phyloP scores from a whole-genome alignment of 352 stramenopile species.

The Phytophthora ohioensis region DNA sequence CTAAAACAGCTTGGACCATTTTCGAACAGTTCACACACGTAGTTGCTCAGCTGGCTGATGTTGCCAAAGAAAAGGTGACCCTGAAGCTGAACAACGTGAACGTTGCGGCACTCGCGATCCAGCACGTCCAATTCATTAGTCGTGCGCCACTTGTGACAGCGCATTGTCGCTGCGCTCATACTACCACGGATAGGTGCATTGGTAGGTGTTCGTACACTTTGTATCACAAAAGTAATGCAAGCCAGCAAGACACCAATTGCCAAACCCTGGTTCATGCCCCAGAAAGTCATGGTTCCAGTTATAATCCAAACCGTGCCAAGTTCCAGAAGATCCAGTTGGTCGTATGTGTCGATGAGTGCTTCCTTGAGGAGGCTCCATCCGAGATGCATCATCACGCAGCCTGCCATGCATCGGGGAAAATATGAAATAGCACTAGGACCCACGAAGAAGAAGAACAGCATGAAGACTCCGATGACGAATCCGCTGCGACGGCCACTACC shows the following conservation, averaged over 20 bases:
- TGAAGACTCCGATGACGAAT: conserved; percentile 68
- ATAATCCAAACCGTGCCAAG: conserved; percentile 93
- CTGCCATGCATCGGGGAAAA: conserved; percentile 92
- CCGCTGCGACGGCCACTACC: conserved; percentile 72
- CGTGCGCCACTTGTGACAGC: conserved; percentile 76
- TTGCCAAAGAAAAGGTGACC: conserved; percentile 93
- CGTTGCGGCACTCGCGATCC: conserved; percentile 75
- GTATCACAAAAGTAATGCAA: conserved; percentile 92
- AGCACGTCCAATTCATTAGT: conserved; percentile 86
- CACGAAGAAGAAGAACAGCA: conserved; percentile 90
- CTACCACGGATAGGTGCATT: conserved; percentile 90
- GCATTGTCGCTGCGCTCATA: conserved; percentile 91
- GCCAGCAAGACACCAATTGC: conserved; percentile 90
- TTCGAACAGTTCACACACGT: conserved; percentile 80
- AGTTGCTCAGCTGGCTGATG: conserved; percentile 90
- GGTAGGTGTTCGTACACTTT: conserved; percentile 84
- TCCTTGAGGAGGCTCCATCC: conserved; percentile 91
- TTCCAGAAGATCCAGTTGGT: conserved; percentile 91
- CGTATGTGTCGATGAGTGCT: conserved; percentile 88
- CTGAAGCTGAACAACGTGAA: conserved; percentile 85
- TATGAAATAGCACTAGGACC: conserved; percentile 87
- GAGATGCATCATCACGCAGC: conserved; percentile 93
- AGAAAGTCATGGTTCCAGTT: conserved; percentile 91
- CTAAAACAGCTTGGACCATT: conserved; percentile 12
- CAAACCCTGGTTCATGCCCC: conserved; percentile 93